Percentiles rank a stretch among this genome's conserved stretches.
These are phyloP conservation scores for Apostasia shenzhenica DNA, from an alignment of 106 monocot genomes.

Conservation along the genomic window DNA sequence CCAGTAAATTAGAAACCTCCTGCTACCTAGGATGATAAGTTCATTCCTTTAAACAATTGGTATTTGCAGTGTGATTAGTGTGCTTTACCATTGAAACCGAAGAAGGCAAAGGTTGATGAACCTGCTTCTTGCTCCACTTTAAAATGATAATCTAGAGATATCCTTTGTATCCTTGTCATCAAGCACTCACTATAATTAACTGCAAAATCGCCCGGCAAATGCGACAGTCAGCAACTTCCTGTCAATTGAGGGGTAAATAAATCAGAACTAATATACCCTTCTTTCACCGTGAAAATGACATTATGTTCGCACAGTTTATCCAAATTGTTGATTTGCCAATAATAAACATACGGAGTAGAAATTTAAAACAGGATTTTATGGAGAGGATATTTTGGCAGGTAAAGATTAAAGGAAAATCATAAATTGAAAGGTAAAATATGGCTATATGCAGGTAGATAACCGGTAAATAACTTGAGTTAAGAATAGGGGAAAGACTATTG, in stretches of 20 bases:
- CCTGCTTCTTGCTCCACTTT: conserved; percentile 62
- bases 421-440: too few species aligned
- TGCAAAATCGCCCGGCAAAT: conserved; percentile 52
- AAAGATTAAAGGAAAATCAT: not conserved
- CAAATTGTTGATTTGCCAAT: not conserved
- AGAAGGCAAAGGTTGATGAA: conserved; percentile 44
- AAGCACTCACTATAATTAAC: conserved; percentile 40
- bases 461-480: not conserved
- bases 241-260: conserved; percentile 40
- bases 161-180: conserved; percentile 59
- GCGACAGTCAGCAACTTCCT: conserved; percentile 50
- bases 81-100: conserved; percentile 49
- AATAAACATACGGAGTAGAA: not conserved
- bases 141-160: conserved; percentile 58
- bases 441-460: too few species aligned
- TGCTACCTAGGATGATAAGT: not conserved
- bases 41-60: too few species aligned
- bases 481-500: not conserved
- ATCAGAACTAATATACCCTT: conserved; percentile 9
- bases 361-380: not conserved
- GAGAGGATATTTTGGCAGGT: not conserved
- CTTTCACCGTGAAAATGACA: not conserved
- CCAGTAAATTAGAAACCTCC: not conserved
- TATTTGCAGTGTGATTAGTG: not conserved
- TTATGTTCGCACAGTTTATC: not conserved